Base-by-base conservation (phyloP, 208 protist genomes). In the Angomonas ambiguus region DNA sequence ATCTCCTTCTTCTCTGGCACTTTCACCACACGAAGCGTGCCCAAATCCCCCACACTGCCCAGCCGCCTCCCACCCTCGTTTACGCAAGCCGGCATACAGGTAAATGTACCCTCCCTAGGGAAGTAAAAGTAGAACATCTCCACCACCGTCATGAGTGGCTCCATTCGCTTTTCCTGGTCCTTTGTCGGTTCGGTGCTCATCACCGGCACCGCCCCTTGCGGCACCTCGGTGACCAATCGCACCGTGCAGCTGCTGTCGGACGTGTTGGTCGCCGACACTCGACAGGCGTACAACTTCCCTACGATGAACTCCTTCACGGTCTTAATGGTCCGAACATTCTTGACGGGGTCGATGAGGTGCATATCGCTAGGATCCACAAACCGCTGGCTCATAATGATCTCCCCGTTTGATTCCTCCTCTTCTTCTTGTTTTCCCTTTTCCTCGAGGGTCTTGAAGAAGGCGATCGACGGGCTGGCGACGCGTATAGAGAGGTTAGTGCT, bases 71-170 rank as follows among this genome's bases (percentile, higher is more conserved):
- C 61, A 4, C 53, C 35, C 33, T 65, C 53, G 61, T 65, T 65
- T 30, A 65, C 41, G 41, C 34, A 53, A 18, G 51, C 49, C 45
- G 64, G 64, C 45, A 59, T 30, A 42, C 53, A 61, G 27, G 48
- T 53, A 42, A 62, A 69, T 2, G 38, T 38, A 55, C 64, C 64
- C 33, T 33, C 34, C 25, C 31, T 4, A 13, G 64, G 64, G 22
- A 69, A 69, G 64, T 69, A 69, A 41, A 69, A 69, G 35, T 55
- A 27, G 64, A 57, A 60, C 63, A 62, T 34, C 28, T n/a, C 20
- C 24, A 45, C 22, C 64, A 33, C 16, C 22, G 64, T 69, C 51
- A 53, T 16, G 22, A 69, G 64, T 42, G 64, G 51, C 11, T n/a
- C 64, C 64, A 69, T 20, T 33, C 22, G 30, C 34, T 53, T n/a